Base-by-base conservation (phyloP, 768 basidiomycete species). In the Suillus brevipes region DNA sequence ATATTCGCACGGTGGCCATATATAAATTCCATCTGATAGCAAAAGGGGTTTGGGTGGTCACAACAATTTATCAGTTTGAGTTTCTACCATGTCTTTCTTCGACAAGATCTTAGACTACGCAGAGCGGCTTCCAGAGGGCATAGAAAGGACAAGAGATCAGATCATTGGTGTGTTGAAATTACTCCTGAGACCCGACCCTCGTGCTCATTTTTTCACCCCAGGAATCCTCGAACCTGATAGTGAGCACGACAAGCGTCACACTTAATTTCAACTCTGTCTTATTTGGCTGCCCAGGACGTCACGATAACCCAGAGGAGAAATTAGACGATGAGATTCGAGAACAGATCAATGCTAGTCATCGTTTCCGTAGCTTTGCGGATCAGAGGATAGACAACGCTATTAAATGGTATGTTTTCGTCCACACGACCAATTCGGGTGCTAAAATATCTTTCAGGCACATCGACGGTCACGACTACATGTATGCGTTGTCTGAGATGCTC, bases 391-490 rank as follows among this genome's bases (percentile, higher is more conserved):
- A 85, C 13, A 95, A 95, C 73, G 79, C 82, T 40, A 89, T 91
- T 52, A 98, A 97, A 78, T 98, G 93, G 92, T 90, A 64, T 31
- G 79, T 77, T 10, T 55, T 23, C 10, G 8, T 52, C 12, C 20
- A 16, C 20, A 43, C 16, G 3, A 16, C 20, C n/a, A 37, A 23
- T 68, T 40, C 49, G 50, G 37, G 45, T 45, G 34, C 52, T 64
- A 16, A 23, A 18, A 38, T 45, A 7, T 6, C 12, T 6, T 64
- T 14, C 60, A 87, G 90, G 89, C 94, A 95, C 73, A 84, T 97
- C 56, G 96, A 97, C 70, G 97, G 97, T 0, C 94, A 97, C 64
- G 96, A 99, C 78, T 99, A 97, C 75, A 92, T 98, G 85, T 98
- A 91, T 85, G 96, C 97, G 0, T 74, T 97, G 42, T 94, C 93